Evolutionary conservation across 257 asterid genomes (phyloP), one percentile per base, ranked within the genome.

Genomic region (Forsythia viridissima): DNA sequence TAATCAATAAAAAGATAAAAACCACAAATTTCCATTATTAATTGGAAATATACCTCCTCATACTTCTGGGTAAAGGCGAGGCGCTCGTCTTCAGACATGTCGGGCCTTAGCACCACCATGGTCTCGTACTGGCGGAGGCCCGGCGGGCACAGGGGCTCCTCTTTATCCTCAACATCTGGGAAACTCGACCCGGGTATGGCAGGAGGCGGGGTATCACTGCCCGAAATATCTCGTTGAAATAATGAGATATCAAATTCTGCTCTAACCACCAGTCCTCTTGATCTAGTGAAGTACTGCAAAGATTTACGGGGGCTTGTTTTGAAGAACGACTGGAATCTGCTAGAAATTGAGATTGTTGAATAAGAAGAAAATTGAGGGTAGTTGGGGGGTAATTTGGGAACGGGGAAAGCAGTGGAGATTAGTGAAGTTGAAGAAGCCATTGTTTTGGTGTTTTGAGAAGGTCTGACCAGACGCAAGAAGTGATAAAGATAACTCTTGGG

Each of bases 51-150:
- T 80, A 93, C 98, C 99, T 95, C 98, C 82, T 95, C 98, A 41
- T 95, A 95, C 80, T 89, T 90, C 84, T 93, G 98, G 44, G 97
- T 93, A 74, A 92, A 90, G n/a, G 93, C 59, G 30, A 95, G 92
- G 57, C 99, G 94, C 41, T 95, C 99, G 73, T 95, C 98, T 82
- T 93, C 99, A 36, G 98, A 92, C 99, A 95, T 89, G 46, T 95
- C 98, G 69, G 99, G 99, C 84, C 98, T 81, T 24, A 95, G 55
- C 8, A 93, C 97, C 38, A 83, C 87, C 99, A 95, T 93, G 0
- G 99, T 87, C 79, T 93, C 98, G 84, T 95, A 95, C 78, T 88
- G 88, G 12, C 97, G 87, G 34, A 95, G 93, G 57, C 98, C 99
- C 13, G 99, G 99, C 3, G 99, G 98, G 79, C 97, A 93, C 75